Conservation (phyloP, 129 eudicot genomes). For the Escallonia rubra region DNA sequence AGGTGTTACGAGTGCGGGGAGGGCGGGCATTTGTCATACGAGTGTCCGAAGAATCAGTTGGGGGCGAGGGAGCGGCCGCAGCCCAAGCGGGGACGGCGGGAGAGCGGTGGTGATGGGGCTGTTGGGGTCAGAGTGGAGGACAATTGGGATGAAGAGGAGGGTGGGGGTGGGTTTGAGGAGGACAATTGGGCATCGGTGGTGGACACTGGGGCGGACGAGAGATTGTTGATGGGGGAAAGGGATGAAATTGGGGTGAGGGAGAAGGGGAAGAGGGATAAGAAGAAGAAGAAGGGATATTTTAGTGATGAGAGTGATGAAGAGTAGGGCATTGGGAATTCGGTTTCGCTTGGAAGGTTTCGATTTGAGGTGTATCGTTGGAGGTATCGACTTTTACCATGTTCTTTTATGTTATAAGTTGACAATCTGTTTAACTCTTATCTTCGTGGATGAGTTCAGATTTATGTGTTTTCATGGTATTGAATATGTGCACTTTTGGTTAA, state of each 20-base stretch:
- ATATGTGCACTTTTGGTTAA: too few species aligned
- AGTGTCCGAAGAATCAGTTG: conserved; percentile 75
- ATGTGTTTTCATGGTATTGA: too few species aligned
- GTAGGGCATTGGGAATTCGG: conserved; percentile 36
- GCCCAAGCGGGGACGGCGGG: conserved; percentile 45
- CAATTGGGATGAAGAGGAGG: conserved; percentile 37
- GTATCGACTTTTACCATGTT: neutral
- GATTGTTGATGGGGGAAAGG: conserved; percentile 52
- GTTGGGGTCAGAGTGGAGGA: conserved; percentile 7
- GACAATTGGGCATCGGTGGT: conserved; percentile 98
- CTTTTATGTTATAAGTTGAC: neutral
- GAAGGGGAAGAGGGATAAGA: conserved; percentile 49
- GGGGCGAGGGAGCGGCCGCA: conserved; percentile 75
- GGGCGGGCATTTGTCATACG: conserved; percentile 87
- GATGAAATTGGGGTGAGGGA: conserved; percentile 24
- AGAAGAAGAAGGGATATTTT: conserved; percentile 46
- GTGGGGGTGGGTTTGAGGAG: conserved; percentile 55
- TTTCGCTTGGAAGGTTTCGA: neutral
- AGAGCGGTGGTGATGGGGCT: conserved; percentile 28
- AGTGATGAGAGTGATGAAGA: conserved; percentile 96
- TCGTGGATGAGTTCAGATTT: too few species aligned
- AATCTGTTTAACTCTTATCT: too few species aligned
- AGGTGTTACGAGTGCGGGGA: conserved; percentile 96
- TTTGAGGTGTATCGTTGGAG: neutral
- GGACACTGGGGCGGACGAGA: conserved; percentile 77